Percentiles rank a stretch among this genome's conserved stretches.
These are phyloP conservation scores for Pythium rishiriense DNA, from an alignment of 352 stramenopile genomes.

Conservation along the genomic window DNA sequence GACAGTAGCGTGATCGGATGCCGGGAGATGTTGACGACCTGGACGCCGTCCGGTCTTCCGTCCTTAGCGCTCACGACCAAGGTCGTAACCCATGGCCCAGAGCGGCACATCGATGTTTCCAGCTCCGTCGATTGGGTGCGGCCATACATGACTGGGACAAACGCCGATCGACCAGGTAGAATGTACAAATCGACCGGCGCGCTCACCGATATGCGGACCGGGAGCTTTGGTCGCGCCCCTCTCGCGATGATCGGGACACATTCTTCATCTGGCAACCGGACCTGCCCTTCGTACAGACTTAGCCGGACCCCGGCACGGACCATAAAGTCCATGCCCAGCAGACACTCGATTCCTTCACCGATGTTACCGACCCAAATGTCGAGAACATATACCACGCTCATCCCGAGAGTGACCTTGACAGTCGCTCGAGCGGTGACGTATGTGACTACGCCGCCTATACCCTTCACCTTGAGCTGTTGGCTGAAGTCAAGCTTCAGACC, in stretches of 20 bases:
- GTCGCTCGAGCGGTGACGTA: constrained; percentile 11
- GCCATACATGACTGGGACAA: constrained; percentile 4
- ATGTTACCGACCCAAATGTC: constrained; percentile 31
- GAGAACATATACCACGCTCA: constrained; percentile 17
- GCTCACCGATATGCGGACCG: background rate
- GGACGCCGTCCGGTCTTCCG: background rate
- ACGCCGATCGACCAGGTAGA: no score
- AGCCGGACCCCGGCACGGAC: constrained; percentile 23
- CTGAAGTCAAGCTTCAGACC: constrained; percentile 14
- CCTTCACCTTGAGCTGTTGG: background rate
- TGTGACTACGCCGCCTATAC: constrained; percentile 14
- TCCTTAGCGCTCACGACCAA: background rate
- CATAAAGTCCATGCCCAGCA: constrained; percentile 37
- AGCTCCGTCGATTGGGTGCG: background rate
- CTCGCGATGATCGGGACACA: constrained; percentile 9
- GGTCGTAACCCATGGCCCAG: background rate
- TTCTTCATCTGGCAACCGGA: constrained; percentile 16
- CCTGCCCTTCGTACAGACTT: constrained; percentile 1
- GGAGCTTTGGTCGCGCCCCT: background rate
- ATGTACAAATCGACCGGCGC: background rate
- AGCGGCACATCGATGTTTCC: background rate
- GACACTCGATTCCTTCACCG: constrained; percentile 24
- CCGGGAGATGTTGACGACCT: background rate
- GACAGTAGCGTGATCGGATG: background rate
- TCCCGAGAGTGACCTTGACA: constrained; percentile 29